These are phyloP conservation scores for Clitopilus passeckerianus DNA, from an alignment of 768 basidiomycete species.

Conservation along the genomic window DNA sequence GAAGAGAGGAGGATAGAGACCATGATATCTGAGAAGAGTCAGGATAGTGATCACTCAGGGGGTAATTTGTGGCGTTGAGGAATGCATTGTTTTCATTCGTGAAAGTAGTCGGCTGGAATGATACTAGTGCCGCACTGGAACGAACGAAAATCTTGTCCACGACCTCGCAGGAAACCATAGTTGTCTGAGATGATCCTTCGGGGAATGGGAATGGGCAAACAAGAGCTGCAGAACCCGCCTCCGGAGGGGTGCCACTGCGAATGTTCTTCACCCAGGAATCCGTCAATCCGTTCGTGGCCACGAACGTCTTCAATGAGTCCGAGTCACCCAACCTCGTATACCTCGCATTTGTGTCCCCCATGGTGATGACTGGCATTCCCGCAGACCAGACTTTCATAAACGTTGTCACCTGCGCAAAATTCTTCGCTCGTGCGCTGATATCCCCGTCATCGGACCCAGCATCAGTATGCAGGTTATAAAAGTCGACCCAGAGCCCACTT, in stretches of 20 bases:
- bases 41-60: slow-evolving; percentile 32
- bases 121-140: no score
- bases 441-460: slow-evolving; percentile 28
- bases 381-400: slow-evolving; percentile 22
- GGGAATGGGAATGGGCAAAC: no score
- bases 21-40: slow-evolving; percentile 22
- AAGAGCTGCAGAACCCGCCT: no score
- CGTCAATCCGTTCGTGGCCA: slow-evolving; percentile 15
- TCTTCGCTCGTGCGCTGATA: slow-evolving; percentile 23
- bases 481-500: slow-evolving; percentile 27
- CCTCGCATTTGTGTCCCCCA: slow-evolving; percentile 33
- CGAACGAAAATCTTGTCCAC: no score
- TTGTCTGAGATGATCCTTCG: no score
- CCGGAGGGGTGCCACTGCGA: slow-evolving; percentile 13
- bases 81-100: no score
- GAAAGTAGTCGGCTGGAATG: no score
- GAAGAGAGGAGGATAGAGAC: slow-evolving; percentile 22
- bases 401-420: slow-evolving; percentile 24
- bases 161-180: no score
- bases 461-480: slow-evolving; percentile 34
- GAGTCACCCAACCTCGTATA: slow-evolving; percentile 27
- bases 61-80: slow-evolving; percentile 12
- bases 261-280: slow-evolving; percentile 27
- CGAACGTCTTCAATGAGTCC: slow-evolving; percentile 17
- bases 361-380: slow-evolving; percentile 29